Evolutionary conservation across 2,329 filamentous ascomycete species (phyloP).

Genomic region (Trichophyton mentagrophytes): DNA sequence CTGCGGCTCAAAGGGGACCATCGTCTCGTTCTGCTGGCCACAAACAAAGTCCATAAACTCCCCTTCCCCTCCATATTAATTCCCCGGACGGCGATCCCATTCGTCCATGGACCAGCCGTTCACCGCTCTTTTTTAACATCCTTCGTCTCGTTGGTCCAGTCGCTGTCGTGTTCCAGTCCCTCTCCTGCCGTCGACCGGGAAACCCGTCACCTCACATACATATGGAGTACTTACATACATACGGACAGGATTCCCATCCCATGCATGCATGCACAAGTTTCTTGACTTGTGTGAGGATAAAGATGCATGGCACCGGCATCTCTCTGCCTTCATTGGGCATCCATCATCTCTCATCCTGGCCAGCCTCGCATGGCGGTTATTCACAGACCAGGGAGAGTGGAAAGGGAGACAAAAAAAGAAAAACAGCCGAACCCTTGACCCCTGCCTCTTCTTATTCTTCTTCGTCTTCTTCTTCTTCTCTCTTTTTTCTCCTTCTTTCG

Average conservation of each 20-base stretch:
- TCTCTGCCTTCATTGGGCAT: neutral
- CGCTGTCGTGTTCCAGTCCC: conserved; percentile 1
- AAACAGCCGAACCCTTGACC: conserved; percentile 6
- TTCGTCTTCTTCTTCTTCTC: too few relatives aligned
- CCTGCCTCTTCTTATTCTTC: neutral
- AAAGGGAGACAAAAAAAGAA: conserved; percentile 3
- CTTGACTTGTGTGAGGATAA: neutral
- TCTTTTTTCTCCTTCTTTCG: too few relatives aligned
- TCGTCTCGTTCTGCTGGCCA: neutral
- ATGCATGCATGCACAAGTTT: neutral
- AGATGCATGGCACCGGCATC: neutral
- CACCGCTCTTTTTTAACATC: conserved; percentile 4
- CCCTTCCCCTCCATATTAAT: neutral
- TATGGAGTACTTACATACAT: neutral
- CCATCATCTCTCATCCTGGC: neutral
- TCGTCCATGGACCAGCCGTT: conserved; percentile 1
- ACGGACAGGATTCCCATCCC: too few relatives aligned
- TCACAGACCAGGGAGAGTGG: conserved; percentile 1
- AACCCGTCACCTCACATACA: neutral
- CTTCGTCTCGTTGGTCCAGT: too few relatives aligned
- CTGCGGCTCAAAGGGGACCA: neutral
- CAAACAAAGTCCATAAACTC: too few relatives aligned
- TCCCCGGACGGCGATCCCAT: conserved; percentile 1
- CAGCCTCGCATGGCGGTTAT: neutral
- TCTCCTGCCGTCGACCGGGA: neutral